Evolutionary conservation across 257 asterid genomes (phyloP), one percentile per base, ranked within the genome.

Genomic region (Nemophila menziesii): DNA sequence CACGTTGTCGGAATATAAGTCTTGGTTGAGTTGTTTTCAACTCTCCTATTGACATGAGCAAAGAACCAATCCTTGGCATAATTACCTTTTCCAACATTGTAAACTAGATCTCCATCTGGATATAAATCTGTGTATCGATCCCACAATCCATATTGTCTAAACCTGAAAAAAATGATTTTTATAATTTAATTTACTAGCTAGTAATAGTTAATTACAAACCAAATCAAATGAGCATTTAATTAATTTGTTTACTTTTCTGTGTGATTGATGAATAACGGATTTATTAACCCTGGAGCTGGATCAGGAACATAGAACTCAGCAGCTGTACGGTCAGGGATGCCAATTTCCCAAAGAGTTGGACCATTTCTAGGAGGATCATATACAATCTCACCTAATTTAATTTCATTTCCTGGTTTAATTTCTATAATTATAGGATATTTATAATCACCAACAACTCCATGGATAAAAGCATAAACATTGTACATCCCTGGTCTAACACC

Each of bases 321-420:
- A 21, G 86, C 76, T 16, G 58, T 48, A 0, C 86, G 75, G 56
- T 77, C 86, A 1, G 86, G 81, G 48, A 68, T 63, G 49, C 86
- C 86, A 16, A 76, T 76, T 66, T 76, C 86, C 86, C 86, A 76
- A 5, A 72, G 44, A 8, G 80, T 75, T 1, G 85, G 81, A 2
- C 86, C 86, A 3, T 60, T 47, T 63, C 85, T 68, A 14, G 78
- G 85, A 21, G 80, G 78, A 16, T 46, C 16, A 16, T 59, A 75
- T 29, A 63, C 68, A 14, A 62, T 26, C 20, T 56, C 22, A 1
- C 70, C 74, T 4, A 68, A 9, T 34, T 33, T 19, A 49, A 20
- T 46, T 49, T 48, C 22, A 17, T 23, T 44, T 36, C 77, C 76
- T 52, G 49, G 50, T 11, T 5, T 42, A 14, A 29, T 43, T 5